Evolutionary conservation across 2,329 filamentous ascomycete species (phyloP), one percentile per base, ranked within the genome.

Genomic region (Trichoderma polysporum): DNA sequence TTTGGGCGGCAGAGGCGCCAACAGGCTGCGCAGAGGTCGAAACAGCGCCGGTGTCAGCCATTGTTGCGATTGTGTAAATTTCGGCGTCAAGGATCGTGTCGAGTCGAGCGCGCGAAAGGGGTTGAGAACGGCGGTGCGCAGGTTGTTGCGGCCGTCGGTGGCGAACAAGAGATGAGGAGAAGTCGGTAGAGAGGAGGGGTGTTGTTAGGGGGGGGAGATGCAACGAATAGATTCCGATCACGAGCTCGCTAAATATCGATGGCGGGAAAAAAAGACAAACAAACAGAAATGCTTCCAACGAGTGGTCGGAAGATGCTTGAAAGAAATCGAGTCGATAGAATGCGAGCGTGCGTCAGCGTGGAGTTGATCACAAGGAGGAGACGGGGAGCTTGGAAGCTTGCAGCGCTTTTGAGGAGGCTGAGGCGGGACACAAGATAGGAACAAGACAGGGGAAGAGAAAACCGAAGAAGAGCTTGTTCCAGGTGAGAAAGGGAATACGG

Each of bases 31-130:
- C 82, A 72, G 86, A 80, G 73, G 85, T 82, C 70, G 89, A 79
- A 72, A 88, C 82, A 78, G 88, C 82, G 77, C 87, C 85, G 81
- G 86, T 87, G 76, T 97, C 92, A 81, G 92, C 89, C 93, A 97
- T 97, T 77, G 80, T 81, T 80, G 54, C 63, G 50, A 66, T 10
- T 31, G 33, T 15, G 50, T 8, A 15, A 13, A 29, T 54, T n/a
- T 54, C 35, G 33, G 15, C 3, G 13, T n/a, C 41, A 19, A n/a
- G 33, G 27, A 58, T 47, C 61, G 47, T 9, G 33, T 64, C 66
- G 47, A 10, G 33, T 64, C 66, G 59, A 65, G 33, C 50, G 54
- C 37, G 52, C 37, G 45, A 52, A 25, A 31, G 33, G 39, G 41
- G 39, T 50, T 53, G 60, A 9, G 29, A 33, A 31, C 25, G 63